Conservation (phyloP, 139 green algal genomes). For the Chlorella sorokiniana region DNA sequence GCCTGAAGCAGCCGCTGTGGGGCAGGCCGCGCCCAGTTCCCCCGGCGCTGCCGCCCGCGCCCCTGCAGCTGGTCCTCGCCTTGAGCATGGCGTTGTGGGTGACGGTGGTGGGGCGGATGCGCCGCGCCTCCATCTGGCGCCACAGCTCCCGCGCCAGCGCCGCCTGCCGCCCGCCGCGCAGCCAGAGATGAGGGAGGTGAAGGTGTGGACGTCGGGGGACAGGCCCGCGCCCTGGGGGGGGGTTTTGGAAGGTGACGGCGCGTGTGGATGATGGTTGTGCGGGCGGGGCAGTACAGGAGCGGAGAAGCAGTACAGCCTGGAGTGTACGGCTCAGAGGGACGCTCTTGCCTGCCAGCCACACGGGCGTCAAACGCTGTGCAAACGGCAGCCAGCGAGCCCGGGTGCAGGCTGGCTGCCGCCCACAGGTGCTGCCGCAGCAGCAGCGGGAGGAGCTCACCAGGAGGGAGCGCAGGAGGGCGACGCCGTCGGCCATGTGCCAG, state of each 20-base stretch:
- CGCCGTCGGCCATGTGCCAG: constrained; percentile 4
- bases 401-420: not conserved
- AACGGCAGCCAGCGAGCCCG: too few species aligned
- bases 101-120: constrained; percentile 28
- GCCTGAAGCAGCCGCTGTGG: too few species aligned
- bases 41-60: not conserved
- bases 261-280: not conserved
- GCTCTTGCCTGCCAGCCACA: too few species aligned
- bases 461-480: constrained; percentile 67
- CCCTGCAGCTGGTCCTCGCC: not conserved
- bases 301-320: too few species aligned
- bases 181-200: constrained; percentile 51
- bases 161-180: constrained; percentile 24
- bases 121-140: constrained; percentile 29
- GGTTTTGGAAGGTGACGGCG: not conserved
- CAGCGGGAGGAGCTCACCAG: constrained; percentile 40
- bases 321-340: too few species aligned
- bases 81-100: constrained; percentile 47
- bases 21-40: too few species aligned
- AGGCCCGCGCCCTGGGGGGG: constrained; percentile 21
- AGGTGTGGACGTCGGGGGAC: constrained; percentile 49
- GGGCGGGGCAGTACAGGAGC: too few species aligned
- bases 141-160: constrained; percentile 32
- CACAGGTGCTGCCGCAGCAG: not conserved
- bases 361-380: too few species aligned